These are phyloP conservation scores for Sordariomycetes sp. DNA, from an alignment of 2,329 filamentous ascomycete species.

Conservation along the genomic window DNA sequence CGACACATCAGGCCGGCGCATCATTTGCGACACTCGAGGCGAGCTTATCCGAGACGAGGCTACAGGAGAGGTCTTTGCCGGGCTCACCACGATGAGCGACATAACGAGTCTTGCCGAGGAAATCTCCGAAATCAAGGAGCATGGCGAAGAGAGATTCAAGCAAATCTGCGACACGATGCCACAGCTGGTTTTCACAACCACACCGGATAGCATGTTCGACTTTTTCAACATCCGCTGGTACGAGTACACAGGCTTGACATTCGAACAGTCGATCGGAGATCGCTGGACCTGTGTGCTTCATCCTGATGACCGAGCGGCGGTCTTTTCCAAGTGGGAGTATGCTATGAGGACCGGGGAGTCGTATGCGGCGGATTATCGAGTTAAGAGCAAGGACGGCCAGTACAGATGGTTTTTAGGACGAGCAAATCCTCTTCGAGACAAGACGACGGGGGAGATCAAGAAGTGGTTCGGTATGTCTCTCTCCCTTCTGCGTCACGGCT, in stretches of 20 bases:
- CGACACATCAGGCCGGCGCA: constrained; percentile 33
- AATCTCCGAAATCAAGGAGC: constrained; percentile 54
- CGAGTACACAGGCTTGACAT: constrained; percentile 57
- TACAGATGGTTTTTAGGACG: constrained; percentile 72
- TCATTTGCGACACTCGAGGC: constrained; percentile 51
- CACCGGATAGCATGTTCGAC: constrained; percentile 50
- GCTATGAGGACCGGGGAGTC: constrained; percentile 54
- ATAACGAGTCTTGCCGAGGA: constrained; percentile 57
- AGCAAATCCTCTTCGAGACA: constrained; percentile 54
- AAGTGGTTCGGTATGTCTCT: constrained; percentile 56
- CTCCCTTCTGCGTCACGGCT: not conserved
- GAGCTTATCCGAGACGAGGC: constrained; percentile 46
- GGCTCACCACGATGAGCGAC: constrained; percentile 58
- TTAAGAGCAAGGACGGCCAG: constrained; percentile 49
- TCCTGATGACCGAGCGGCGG: constrained; percentile 51
- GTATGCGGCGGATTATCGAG: constrained; percentile 60
- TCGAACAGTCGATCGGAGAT: constrained; percentile 46
- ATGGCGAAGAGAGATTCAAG: constrained; percentile 62
- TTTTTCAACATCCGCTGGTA: constrained; percentile 73
- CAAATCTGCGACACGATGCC: constrained; percentile 64
- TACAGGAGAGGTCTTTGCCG: constrained; percentile 60
- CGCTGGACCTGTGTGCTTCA: constrained; percentile 56
- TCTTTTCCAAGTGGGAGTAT: constrained; percentile 42
- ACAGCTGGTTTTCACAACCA: constrained; percentile 63
- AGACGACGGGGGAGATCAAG: constrained; percentile 52